Base-by-base conservation (phyloP, 1,284 basidiomycete genomes). In the Leccinum fallax region DNA sequence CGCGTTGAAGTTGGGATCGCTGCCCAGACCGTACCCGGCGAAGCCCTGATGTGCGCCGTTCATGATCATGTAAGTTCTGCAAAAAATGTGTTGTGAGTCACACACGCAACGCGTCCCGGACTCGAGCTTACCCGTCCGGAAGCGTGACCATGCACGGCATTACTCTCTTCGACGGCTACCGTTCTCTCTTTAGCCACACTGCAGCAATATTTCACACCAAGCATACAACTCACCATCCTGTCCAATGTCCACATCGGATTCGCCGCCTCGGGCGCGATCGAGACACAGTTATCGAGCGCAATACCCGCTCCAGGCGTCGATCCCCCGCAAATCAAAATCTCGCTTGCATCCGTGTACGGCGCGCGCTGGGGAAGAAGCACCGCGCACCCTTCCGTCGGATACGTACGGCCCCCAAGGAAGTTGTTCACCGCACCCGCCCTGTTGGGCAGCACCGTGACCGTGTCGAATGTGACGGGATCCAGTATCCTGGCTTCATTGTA, bases 401-500 rank as follows among this genome's bases (percentile, higher is more conserved):
- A 94, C 3, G 88, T 89, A 21, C 92, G 84, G 26, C 91, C 90
- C 16, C 78, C 88, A 24, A 83, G 75, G 72, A 90, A 87, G 63
- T 90, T 86, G 65, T 87, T 89, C n/a, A 92, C 90, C 1, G 86
- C 80, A 0, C 84, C 89, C 2, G 93, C 91, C 60, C 91, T 84
- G 65, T 90, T 87, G 7, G 90, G 90, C 2, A 93, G 75, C 11
- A 79, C 74, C 4, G 74, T 77, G 58, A 85, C 72, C 0, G 90
- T 92, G 26, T 80, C 73, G 65, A 92, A 89, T 0, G 83, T 89
- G 4, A 72, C 76, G 1, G 87, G 84, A 63, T 92, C 82, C 15
- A 92, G 78, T 62, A 91, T 84, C n/a, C 90, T 84, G 0, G 90
- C 90, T 72, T 92, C 88, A 65, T 92, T 92, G 76, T 86, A 92